These are phyloP conservation scores for Xanthoconium separans DNA, from an alignment of 1,284 basidiomycete species.

Conservation along the genomic window DNA sequence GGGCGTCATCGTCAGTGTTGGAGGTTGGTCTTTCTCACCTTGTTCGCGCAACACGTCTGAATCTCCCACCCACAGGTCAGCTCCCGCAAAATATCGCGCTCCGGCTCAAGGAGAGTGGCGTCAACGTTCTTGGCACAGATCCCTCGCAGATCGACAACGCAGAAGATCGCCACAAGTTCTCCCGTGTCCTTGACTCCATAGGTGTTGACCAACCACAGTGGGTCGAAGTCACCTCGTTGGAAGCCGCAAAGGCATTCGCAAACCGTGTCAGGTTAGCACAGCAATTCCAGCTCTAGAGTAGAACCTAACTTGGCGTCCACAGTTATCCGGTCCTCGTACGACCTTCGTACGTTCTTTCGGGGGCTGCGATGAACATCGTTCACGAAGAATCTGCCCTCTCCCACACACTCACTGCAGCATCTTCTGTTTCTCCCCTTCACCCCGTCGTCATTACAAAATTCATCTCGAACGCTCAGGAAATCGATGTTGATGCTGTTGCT, in stretches of 20 bases:
- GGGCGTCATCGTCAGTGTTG: conserved; percentile 95
- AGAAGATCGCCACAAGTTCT: conserved; percentile 99
- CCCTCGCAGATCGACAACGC: conserved; percentile 95
- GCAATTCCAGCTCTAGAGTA: not conserved
- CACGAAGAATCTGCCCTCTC: conserved; percentile 89
- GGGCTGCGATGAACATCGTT: conserved; percentile 99
- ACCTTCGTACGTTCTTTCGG: conserved; percentile 96
- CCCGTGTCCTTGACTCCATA: conserved; percentile 90
- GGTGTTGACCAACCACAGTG: conserved; percentile 98
- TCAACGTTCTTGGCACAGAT: conserved; percentile 96
- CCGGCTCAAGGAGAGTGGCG: conserved; percentile 85
- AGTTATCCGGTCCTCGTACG: conserved; percentile 95
- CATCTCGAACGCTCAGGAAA: conserved; percentile 97
- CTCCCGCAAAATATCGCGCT: conserved; percentile 98
- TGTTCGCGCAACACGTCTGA: not conserved
- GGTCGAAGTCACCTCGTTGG: conserved; percentile 88
- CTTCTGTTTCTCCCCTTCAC: conserved; percentile 94
- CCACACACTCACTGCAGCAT: conserved; percentile 92
- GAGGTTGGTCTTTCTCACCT: conserved; percentile 55
- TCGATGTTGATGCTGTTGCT: conserved; percentile 97
- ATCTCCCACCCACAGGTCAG: conserved; percentile 60
- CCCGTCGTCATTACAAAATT: conserved; percentile 99
- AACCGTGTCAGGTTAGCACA: conserved; percentile 67
- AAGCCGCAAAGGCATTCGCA: conserved; percentile 92
- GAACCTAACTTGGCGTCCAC: conserved; percentile 14